phyloP scores from a whole-genome alignment of 345 rosid genomes.

The Capsella bursapastoris region DNA sequence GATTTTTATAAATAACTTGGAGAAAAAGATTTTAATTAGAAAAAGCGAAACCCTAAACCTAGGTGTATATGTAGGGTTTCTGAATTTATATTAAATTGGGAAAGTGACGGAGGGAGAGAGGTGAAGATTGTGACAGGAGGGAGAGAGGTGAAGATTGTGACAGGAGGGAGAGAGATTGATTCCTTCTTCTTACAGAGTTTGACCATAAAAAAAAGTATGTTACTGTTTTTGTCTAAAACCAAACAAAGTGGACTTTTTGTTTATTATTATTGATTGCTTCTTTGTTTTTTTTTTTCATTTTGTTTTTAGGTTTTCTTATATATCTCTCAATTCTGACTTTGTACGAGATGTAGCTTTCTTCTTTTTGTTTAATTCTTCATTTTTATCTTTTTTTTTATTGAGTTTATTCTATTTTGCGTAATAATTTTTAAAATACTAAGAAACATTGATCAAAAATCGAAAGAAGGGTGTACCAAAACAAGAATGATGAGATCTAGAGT shows the following conservation, averaged over 20 bases:
- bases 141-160: slow-evolving; percentile 27
- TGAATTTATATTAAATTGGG: slow-evolving; percentile 32
- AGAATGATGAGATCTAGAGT: neutral
- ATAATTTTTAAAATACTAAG: neutral
- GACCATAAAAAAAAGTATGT: slow-evolving; percentile 41
- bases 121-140: slow-evolving; percentile 30
- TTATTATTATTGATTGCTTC: neutral
- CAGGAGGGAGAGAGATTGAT: slow-evolving; percentile 38
- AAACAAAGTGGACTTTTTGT: slow-evolving; percentile 42
- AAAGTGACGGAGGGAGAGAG: slow-evolving; percentile 20
- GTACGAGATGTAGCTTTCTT: slow-evolving; percentile 28
- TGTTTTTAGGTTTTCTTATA: slow-evolving; percentile 1
- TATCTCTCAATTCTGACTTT: slow-evolving; percentile 30
- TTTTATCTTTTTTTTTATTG: neutral
- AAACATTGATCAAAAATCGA: neutral
- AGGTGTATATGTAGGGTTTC: slow-evolving; percentile 45
- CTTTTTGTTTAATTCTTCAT: slow-evolving; percentile 12
- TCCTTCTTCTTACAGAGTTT: slow-evolving; percentile 37
- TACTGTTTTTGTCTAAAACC: slow-evolving; percentile 46
- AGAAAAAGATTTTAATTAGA: neutral
- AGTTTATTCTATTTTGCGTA: neutral
- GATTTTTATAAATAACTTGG: neutral
- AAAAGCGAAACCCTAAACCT: slow-evolving; percentile 43
- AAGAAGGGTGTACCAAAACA: neutral
- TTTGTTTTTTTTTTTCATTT: neutral